These are phyloP conservation scores for Aspergillus sp. DNA, from an alignment of 2,329 filamentous ascomycete species.

Conservation along the genomic window DNA sequence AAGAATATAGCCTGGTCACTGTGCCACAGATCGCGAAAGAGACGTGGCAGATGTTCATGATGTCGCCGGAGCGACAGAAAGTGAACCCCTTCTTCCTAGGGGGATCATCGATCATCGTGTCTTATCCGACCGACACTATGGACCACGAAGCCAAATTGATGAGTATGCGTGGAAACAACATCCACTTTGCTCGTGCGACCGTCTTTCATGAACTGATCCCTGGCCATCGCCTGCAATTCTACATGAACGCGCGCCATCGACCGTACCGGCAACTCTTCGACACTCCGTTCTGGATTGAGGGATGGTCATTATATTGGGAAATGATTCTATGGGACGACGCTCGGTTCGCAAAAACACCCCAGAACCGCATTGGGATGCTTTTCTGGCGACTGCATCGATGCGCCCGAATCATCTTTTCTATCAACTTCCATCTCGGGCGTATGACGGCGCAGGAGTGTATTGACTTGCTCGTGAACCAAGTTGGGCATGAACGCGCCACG, in stretches of 20 bases:
- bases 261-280: constrained; percentile 54
- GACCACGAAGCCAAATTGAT: constrained; percentile 55
- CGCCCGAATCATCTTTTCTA: constrained; percentile 55
- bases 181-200: constrained; percentile 57
- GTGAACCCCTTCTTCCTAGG: constrained; percentile 62
- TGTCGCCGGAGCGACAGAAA: constrained; percentile 53
- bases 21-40: constrained; percentile 55
- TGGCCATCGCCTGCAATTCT: constrained; percentile 47
- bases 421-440: constrained; percentile 58
- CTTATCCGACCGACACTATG: constrained; percentile 48
- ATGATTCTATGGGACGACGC: constrained; percentile 56
- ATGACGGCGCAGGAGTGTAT: constrained; percentile 57
- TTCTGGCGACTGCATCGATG: constrained; percentile 66
- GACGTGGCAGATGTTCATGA: constrained; percentile 58
- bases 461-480: constrained; percentile 56
- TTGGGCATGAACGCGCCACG: constrained; percentile 59
- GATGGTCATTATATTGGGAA: constrained; percentile 65
- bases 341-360: constrained; percentile 51
- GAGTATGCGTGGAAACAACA: constrained; percentile 61
- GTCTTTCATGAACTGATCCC: constrained; percentile 64
- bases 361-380: constrained; percentile 57
- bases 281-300: constrained; percentile 61
- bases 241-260: constrained; percentile 48
- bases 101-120: constrained; percentile 54
- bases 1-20: constrained; percentile 55